A percentile compares a stretch with the other conserved stretches of the same genome.
Conservation (phyloP, 306 rosid species). For the Cucurbita pepo region DNA sequence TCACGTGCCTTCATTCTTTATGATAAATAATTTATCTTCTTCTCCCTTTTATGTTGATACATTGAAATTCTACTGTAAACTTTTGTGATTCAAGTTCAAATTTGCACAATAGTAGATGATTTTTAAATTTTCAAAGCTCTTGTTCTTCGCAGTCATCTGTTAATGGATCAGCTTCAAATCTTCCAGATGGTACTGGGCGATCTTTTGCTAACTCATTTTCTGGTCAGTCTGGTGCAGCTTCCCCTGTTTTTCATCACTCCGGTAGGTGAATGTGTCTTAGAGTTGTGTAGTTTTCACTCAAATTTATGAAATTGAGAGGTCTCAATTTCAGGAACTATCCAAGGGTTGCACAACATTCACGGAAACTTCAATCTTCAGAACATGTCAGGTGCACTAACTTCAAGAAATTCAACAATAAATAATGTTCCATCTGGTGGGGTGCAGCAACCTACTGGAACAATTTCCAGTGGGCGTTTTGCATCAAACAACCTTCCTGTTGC, state of each 20-base stretch:
- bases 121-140: not conserved
- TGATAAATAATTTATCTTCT: not conserved
- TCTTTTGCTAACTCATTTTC: constrained; percentile 78
- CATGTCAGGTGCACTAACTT: constrained; percentile 51
- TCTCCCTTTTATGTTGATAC: not conserved
- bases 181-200: constrained; percentile 72
- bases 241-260: constrained; percentile 75
- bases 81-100: not conserved
- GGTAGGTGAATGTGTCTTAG: constrained; percentile 47
- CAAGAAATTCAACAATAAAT: constrained; percentile 68
- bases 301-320: constrained; percentile 19
- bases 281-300: constrained; percentile 9
- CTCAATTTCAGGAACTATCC: constrained; percentile 52
- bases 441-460: constrained; percentile 80
- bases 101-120: not conserved
- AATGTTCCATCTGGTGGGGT: constrained; percentile 78
- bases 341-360: constrained; percentile 76
- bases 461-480: constrained; percentile 75
- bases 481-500: constrained; percentile 80
- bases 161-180: constrained; percentile 84
- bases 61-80: not conserved
- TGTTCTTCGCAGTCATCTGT: constrained; percentile 63
- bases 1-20: not conserved
- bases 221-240: constrained; percentile 93
- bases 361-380: constrained; percentile 86